phyloP scores from a whole-genome alignment of 2,329 filamentous ascomycete species.

The Phaeosphaeria sp. region DNA sequence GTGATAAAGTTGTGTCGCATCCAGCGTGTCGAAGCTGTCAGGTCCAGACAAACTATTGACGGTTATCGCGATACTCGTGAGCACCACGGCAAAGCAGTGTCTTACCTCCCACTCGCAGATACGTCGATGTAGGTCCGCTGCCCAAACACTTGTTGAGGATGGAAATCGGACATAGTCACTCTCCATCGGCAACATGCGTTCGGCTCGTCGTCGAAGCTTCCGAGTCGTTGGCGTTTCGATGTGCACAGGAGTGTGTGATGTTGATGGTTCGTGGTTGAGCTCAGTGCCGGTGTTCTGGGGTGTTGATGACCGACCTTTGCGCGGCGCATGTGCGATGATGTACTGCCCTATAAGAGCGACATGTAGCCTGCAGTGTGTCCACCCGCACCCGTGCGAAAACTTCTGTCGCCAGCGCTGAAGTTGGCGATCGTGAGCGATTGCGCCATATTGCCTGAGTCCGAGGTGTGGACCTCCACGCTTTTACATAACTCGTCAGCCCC shows the following conservation, averaged over 20 bases:
- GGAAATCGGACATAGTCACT: constrained; percentile 42
- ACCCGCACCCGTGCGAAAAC: constrained; percentile 27
- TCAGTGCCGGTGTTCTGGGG: constrained; percentile 20
- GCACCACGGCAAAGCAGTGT: not conserved
- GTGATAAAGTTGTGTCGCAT: constrained; percentile 34
- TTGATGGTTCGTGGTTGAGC: constrained; percentile 24
- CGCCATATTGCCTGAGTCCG: constrained; percentile 25
- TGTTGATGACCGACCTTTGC: constrained; percentile 25
- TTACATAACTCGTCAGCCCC: constrained; percentile 23
- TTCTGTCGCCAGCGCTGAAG: constrained; percentile 14
- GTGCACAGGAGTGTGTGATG: constrained; percentile 13
- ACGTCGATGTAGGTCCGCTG: constrained; percentile 45
- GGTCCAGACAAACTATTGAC: constrained; percentile 45
- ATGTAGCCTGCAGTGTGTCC: constrained; percentile 20
- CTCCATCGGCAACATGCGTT: constrained; percentile 43
- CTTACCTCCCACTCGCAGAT: constrained; percentile 42
- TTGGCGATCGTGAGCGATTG: constrained; percentile 26
- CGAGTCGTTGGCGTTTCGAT: constrained; percentile 15
- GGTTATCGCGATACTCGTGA: not conserved
- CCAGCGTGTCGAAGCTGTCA: constrained; percentile 41
- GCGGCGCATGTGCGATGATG: constrained; percentile 30
- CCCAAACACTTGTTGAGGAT: constrained; percentile 42
- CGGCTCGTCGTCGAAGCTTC: constrained; percentile 14
- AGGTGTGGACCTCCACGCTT: constrained; percentile 26
- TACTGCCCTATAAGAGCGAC: constrained; percentile 38